Base-by-base conservation (phyloP, 1,284 basidiomycete species). In the Ganoderma multipileum region DNA sequence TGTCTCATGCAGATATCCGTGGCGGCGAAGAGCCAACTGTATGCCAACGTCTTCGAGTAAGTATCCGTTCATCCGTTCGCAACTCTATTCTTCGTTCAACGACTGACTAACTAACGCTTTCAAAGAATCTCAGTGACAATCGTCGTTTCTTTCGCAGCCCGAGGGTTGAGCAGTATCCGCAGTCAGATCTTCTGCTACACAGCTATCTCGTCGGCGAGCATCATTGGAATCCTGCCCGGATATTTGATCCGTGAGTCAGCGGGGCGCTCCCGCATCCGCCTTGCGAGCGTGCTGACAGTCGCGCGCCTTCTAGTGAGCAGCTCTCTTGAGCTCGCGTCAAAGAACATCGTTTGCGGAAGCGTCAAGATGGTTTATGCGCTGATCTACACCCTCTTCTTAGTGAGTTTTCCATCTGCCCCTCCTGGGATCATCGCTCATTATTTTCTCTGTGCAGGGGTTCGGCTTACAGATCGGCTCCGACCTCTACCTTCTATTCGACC, bases 351-450 rank as follows among this genome's bases (percentile, higher is more conserved):
- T 2, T 92, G 91, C 62, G 95, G 95, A 30, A 94, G 92, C 68
- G 94, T 96, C 68, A 93, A 94, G 78, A 94, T 96, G 93, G 93
- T 95, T 26, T 96, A 95, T 73, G 93, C 94, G 23, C 85, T 96
- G 69, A 95, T 96, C 64, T 96, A 95, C 77, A 95, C 94, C 0
- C 83, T 96, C n/a, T 95, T 95, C 79, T 80, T 96, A 38, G 75
- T 76, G 30, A 52, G 2, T 72, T 68, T 1, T 23, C 38, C 39
- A 26, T 26, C 38, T 16, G 4, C 58, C 14, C 12, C 16, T 26
- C 7, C 14, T 26, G 12, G 36, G 5, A 26, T 18, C 26, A 0
- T 5, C n/a, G 14, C 57, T 26, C 11, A 39, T 14, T 16, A 39
- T 14, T 16, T 26, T 36, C n/a, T 41, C 18, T 1, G 11, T 20